Percentiles rank a stretch among this genome's conserved stretches.
These are phyloP conservation scores for Phaeosphaeria sp. DNA, from an alignment of 2,329 filamentous ascomycete genomes.

Conservation along the genomic window DNA sequence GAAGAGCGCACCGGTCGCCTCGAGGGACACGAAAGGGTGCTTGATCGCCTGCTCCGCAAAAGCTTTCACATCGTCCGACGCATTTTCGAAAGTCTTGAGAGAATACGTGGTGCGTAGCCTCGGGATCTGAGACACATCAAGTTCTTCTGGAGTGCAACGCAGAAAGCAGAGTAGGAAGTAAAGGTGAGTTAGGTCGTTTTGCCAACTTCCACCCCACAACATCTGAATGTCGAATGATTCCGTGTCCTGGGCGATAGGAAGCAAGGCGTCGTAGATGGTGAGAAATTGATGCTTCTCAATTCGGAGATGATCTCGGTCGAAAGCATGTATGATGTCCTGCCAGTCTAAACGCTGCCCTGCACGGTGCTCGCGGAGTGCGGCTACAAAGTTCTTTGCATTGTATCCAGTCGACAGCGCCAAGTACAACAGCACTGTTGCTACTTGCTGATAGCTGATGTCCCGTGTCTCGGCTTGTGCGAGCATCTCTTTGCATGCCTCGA, in stretches of 20 bases:
- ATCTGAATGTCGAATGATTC: constrained; percentile 80
- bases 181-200: constrained; percentile 83
- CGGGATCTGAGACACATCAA: constrained; percentile 86
- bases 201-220: constrained; percentile 90
- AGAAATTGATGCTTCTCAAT: constrained; percentile 83
- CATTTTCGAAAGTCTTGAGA: constrained; percentile 66
- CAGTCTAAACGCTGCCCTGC: constrained; percentile 65
- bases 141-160: constrained; percentile 73
- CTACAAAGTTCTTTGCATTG: constrained; percentile 73
- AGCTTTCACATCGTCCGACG: constrained; percentile 64
- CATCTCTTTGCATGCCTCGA: constrained; percentile 71
- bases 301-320: constrained; percentile 79
- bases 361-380: constrained; percentile 62
- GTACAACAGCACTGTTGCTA: constrained; percentile 79
- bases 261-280: constrained; percentile 77
- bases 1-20: constrained; percentile 75
- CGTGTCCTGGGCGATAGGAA: constrained; percentile 70
- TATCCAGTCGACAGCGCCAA: constrained; percentile 67
- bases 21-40: constrained; percentile 87
- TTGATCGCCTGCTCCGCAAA: constrained; percentile 73
- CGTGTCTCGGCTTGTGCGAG: constrained; percentile 63
- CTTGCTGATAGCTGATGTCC: constrained; percentile 79
- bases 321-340: constrained; percentile 75
- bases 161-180: constrained; percentile 93
- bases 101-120: constrained; percentile 80